phyloP scores from a whole-genome alignment of 2,329 filamentous ascomycete species.

The Botryotinia narcissicola region DNA sequence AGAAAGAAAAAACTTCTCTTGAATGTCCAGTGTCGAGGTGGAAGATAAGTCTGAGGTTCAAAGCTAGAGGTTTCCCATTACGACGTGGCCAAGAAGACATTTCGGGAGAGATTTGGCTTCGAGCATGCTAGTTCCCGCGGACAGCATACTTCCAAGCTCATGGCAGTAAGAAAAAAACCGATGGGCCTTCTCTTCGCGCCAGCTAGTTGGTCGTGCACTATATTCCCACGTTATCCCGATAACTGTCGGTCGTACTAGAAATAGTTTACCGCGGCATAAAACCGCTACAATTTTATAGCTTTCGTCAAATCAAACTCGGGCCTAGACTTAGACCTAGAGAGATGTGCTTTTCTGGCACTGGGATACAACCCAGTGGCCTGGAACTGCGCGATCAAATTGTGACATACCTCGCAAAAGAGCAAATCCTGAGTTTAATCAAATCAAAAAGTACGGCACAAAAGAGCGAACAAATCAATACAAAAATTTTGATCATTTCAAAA shows the following conservation, averaged over 20 bases:
- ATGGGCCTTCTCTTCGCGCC: neutral
- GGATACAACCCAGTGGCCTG: neutral
- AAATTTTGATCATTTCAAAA: neutral
- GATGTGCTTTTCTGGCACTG: neutral
- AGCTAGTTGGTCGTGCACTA: neutral
- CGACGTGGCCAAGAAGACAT: too few species aligned
- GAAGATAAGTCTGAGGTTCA: too few species aligned
- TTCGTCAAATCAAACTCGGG: neutral
- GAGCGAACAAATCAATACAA: neutral
- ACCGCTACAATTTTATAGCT: neutral
- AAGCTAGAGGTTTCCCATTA: too few species aligned
- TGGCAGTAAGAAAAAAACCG: neutral
- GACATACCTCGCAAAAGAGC: neutral
- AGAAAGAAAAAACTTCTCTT: too few species aligned
- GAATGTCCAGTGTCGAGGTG: too few species aligned
- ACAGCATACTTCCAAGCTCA: neutral
- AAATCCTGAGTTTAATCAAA: neutral
- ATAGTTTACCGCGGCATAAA: neutral
- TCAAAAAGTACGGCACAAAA: neutral
- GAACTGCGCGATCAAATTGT: neutral
- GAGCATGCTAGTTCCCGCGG: neutral
- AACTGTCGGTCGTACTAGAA: neutral
- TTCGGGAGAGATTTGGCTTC: neutral
- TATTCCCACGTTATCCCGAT: neutral
- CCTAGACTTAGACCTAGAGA: neutral